Conservation (phyloP, 306 rosid genomes). For the Luffa aegyptiaca region DNA sequence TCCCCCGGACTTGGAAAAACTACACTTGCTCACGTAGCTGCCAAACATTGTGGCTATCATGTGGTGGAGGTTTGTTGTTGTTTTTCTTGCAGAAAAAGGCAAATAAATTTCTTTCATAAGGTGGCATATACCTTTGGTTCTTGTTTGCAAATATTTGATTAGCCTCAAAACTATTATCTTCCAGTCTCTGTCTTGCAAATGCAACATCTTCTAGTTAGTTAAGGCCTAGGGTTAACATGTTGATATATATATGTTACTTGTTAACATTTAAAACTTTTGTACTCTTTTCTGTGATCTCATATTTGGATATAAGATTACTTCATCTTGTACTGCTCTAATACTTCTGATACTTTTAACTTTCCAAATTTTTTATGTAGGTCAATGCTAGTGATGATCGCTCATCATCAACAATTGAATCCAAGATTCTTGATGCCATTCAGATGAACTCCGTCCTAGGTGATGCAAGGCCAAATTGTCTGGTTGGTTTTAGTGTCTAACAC, state of each 20-base stretch:
- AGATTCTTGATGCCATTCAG: slow-evolving; percentile 79
- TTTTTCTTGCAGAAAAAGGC: slow-evolving; percentile 5
- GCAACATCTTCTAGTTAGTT: neutral
- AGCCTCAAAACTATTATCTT: neutral
- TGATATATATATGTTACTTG: neutral
- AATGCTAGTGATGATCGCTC: slow-evolving; percentile 99
- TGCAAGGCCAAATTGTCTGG: slow-evolving; percentile 84
- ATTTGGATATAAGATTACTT: neutral
- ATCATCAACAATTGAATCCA: slow-evolving; percentile 66
- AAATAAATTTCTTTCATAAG: neutral
- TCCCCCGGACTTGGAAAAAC: slow-evolving; percentile 96
- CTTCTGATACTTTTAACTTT: slow-evolving; percentile 7
- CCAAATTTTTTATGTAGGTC: slow-evolving; percentile 27
- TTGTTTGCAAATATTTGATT: neutral
- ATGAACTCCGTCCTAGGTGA: slow-evolving; percentile 65
- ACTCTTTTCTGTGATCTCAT: neutral
- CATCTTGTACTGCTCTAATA: neutral
- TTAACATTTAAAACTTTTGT: neutral
- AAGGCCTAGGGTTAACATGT: neutral
- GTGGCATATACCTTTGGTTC: neutral
- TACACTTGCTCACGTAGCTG: slow-evolving; percentile 93
- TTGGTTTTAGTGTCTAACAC: slow-evolving; percentile 16
- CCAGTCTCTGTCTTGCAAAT: neutral
- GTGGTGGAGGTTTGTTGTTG: slow-evolving; percentile 66
- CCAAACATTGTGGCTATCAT: slow-evolving; percentile 86